Conservation (phyloP, 257 asterid species). For the Solanum verrucosum region DNA sequence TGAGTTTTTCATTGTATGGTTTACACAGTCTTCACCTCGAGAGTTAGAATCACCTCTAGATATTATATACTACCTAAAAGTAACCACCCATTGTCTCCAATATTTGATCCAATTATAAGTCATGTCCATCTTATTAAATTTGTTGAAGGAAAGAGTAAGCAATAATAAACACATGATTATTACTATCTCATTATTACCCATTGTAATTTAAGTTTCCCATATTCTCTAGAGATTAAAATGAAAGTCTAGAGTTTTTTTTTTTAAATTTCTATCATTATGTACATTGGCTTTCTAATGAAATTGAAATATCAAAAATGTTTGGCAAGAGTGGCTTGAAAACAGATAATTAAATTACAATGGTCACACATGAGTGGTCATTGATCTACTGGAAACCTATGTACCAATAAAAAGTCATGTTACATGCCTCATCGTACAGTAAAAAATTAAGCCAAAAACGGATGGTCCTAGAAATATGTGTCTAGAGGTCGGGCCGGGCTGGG, state of each 20-base stretch:
- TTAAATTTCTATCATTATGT: not conserved
- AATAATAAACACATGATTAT: not conserved
- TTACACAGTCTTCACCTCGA: rapidly evolving
- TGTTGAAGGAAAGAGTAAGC: not conserved
- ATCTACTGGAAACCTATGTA: not conserved
- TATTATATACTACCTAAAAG: not conserved
- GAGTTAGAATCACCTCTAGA: too few species aligned
- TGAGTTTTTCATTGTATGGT: not conserved
- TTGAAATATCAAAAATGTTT: not conserved
- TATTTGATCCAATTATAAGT: not conserved
- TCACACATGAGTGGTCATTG: not conserved
- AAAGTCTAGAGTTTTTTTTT: not conserved
- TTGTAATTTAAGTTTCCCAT: not conserved
- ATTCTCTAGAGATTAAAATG: not conserved
- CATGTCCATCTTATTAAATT: not conserved
- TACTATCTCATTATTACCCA: not conserved
- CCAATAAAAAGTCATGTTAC: not conserved
- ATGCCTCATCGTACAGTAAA: not conserved
- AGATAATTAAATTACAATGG: not conserved
- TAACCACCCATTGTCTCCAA: not conserved
- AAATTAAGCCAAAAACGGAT: not conserved
- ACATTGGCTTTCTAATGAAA: not conserved
- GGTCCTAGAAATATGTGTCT: not conserved
- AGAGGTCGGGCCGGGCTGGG: rapidly evolving
- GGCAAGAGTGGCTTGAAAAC: not conserved